phyloP scores from a whole-genome alignment of 805 yeast genomes.

The Kuraishia ogatae region DNA sequence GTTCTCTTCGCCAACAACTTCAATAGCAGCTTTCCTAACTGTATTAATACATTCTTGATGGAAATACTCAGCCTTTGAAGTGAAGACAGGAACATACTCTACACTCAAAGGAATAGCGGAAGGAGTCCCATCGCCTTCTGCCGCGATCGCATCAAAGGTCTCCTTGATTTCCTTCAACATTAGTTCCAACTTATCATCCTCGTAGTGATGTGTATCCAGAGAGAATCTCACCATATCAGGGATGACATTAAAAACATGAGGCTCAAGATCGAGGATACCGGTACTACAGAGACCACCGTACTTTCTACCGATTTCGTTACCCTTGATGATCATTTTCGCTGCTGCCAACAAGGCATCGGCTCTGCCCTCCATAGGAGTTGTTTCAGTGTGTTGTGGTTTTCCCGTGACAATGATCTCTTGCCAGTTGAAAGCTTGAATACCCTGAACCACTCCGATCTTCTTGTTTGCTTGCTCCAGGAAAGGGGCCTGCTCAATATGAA shows the following conservation, averaged over 20 bases:
- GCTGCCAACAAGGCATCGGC: slow-evolving; percentile 55
- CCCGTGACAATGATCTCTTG: slow-evolving; percentile 45
- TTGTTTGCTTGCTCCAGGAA: slow-evolving; percentile 46
- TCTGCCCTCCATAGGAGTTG: slow-evolving; percentile 56
- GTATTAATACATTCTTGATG: slow-evolving; percentile 38
- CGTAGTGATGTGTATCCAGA: slow-evolving; percentile 47
- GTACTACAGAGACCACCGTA: slow-evolving; percentile 48
- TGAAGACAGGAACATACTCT: slow-evolving; percentile 33
- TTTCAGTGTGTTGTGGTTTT: slow-evolving; percentile 64
- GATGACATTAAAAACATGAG: slow-evolving; percentile 59
- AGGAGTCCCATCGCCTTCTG: slow-evolving; percentile 21
- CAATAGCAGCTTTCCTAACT: slow-evolving; percentile 43
- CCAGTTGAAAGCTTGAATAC: slow-evolving; percentile 64
- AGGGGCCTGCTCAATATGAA: slow-evolving; percentile 75
- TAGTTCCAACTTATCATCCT: slow-evolving; percentile 29
- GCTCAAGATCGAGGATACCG: slow-evolving; percentile 48
- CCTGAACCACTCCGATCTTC: slow-evolving; percentile 56
- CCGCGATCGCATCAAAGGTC: slow-evolving; percentile 24
- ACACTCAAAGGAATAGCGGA: slow-evolving; percentile 25
- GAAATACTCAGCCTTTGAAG: slow-evolving; percentile 50
- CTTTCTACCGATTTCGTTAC: slow-evolving; percentile 44
- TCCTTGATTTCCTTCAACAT: slow-evolving; percentile 27
- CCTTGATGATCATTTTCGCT: slow-evolving; percentile 44
- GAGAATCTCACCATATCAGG: slow-evolving; percentile 54
- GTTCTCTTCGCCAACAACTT: slow-evolving; percentile 34